Evolutionary conservation across 1,139 yeast species (phyloP), one percentile per base, ranked within the genome.

Genomic region (Pichia sp.): DNA sequence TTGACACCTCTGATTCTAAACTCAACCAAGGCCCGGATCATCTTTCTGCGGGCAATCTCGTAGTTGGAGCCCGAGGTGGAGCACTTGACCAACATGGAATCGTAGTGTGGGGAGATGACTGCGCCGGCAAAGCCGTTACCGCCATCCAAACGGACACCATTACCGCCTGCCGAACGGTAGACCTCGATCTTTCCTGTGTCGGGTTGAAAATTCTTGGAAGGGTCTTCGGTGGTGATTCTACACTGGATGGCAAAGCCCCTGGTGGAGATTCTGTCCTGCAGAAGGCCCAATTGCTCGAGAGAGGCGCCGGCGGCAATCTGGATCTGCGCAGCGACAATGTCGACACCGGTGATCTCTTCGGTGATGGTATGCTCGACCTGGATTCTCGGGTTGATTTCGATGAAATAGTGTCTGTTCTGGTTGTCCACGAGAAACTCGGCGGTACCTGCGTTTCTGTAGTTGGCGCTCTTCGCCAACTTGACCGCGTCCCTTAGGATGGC

Each of bases 51-150:
- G 47, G 96, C 88, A 66, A 95, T 91, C 74, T 95, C 99, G 70
- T 83, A 95, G 51, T 96, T 91, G 37, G 97, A 87, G 55, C 99
- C 99, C 28, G 96, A 83, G 69, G 98, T 90, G 39, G 96, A 82
- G 71, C 99, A 95, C 73, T 93, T 93, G 59, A 93, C 99, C 79
- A 93, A 80, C 97, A 93, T 88, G 47, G 98, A 91, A 73, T 93
- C 99, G 72, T 93, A 93, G 73, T 90, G 96, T 47, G 99, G 99
- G 36, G 96, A 85, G 61, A 93, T 93, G 60, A 95, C 84, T 31
- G 98, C 89, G 60, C 99, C 99, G n/a, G 97, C 96, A 72, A 90
- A 93, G 7, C 98, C 98, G 68, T 93, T 93, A 73, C 99, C 99
- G 75, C 99, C 99, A 69, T 93, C 99, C 62, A 93, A 79, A 74